phyloP scores from a whole-genome alignment of 176 grass and related monocot genomes.

The Triticum monococcum region DNA sequence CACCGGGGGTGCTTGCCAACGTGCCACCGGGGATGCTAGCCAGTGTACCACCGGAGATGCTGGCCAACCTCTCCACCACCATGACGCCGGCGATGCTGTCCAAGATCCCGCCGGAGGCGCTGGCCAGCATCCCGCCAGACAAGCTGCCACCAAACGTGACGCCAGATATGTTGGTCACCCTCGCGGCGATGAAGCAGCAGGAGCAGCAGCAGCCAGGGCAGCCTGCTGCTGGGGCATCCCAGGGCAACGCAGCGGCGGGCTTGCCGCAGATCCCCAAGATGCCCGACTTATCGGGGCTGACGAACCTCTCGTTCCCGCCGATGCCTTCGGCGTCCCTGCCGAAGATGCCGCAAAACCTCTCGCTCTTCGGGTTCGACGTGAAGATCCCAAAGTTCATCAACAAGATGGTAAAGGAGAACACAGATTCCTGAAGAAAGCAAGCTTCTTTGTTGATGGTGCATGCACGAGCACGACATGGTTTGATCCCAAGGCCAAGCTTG shows the following conservation, averaged over 20 bases:
- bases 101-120: background rate
- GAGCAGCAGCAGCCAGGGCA: background rate
- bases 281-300: conserved; percentile 42
- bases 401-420: conserved; percentile 26
- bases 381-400: conserved; percentile 44
- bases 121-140: conserved; percentile 25
- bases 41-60: conserved; percentile 33
- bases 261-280: conserved; percentile 44
- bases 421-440: background rate
- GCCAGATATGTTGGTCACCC: conserved; percentile 36
- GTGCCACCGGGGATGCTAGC: conserved; percentile 19
- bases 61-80: conserved; percentile 18
- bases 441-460: background rate
- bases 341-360: conserved; percentile 35
- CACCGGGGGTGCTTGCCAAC: background rate
- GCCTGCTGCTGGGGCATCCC: background rate
- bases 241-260: background rate
- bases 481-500: background rate
- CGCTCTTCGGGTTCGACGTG: conserved; percentile 43
- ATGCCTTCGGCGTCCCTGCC: conserved; percentile 50
- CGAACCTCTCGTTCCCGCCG: conserved; percentile 40
- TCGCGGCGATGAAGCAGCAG: background rate
- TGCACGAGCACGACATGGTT: background rate
- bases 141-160: conserved; percentile 29
- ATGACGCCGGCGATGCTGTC: background rate